phyloP scores from a whole-genome alignment of 2,329 filamentous ascomycete species.

The Aspergillus sp. region DNA sequence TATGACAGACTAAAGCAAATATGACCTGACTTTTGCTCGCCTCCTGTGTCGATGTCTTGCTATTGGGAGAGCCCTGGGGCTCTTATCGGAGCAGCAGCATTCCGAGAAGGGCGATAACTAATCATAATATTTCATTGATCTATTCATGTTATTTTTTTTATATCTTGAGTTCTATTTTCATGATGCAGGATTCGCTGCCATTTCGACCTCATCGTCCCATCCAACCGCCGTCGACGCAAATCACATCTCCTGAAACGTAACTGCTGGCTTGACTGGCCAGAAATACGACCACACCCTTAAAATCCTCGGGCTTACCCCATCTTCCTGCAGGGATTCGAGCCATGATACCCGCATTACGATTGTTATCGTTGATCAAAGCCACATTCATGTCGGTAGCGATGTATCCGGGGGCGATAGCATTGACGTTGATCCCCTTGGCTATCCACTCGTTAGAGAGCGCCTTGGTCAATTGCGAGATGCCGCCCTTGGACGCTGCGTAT shows the following conservation, averaged over 20 bases:
- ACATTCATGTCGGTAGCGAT: slow-evolving; percentile 94
- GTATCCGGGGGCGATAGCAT: slow-evolving; percentile 86
- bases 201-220: slow-evolving; percentile 68
- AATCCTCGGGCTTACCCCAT: slow-evolving; percentile 83
- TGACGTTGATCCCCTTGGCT: slow-evolving; percentile 74
- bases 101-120: neutral
- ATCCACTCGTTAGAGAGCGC: slow-evolving; percentile 85
- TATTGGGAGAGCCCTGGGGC: neutral
- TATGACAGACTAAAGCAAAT: slow-evolving; percentile 9
- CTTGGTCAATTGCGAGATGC: slow-evolving; percentile 81
- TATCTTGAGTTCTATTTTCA: neutral
- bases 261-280: slow-evolving; percentile 72
- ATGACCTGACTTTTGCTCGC: neutral
- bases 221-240: slow-evolving; percentile 89
- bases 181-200: neutral
- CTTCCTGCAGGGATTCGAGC: slow-evolving; percentile 78
- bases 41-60: neutral
- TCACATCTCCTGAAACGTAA: slow-evolving; percentile 78
- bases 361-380: slow-evolving; percentile 71
- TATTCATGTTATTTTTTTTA: neutral
- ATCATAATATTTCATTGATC: neutral
- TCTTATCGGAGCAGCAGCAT: neutral
- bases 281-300: slow-evolving; percentile 78
- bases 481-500: slow-evolving; percentile 83
- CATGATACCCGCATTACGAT: slow-evolving; percentile 70